Evolutionary conservation across 495 filamentous ascomycete species (phyloP).

Genomic region (Penicillium cosmopolitanum): DNA sequence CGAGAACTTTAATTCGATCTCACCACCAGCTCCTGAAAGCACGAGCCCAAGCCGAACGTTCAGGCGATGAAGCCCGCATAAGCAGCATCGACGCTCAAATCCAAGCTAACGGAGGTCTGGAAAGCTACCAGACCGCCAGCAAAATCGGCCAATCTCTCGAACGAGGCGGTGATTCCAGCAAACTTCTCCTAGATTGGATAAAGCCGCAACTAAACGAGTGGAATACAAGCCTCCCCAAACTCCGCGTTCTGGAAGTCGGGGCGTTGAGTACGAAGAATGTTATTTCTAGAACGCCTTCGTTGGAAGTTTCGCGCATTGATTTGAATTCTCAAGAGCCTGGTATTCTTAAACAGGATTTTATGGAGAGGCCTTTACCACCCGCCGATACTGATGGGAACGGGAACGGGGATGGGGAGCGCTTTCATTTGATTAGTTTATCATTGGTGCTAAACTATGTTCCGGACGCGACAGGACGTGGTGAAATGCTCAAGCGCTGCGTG

Average conservation of each 20-base stretch:
- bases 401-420: slow-evolving; percentile 53
- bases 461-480: slow-evolving; percentile 70
- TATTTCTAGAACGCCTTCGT: slow-evolving; percentile 69
- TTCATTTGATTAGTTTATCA: slow-evolving; percentile 91
- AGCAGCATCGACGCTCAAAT: slow-evolving; percentile 62
- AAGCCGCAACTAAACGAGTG: slow-evolving; percentile 42
- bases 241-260: slow-evolving; percentile 85
- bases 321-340: slow-evolving; percentile 79
- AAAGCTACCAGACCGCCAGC: slow-evolving; percentile 87
- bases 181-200: slow-evolving; percentile 86
- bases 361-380: slow-evolving; percentile 77
- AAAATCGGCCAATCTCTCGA: slow-evolving; percentile 80
- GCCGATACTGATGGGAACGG: slow-evolving; percentile 26
- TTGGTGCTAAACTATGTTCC: slow-evolving; percentile 95
- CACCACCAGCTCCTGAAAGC: slow-evolving; percentile 86
- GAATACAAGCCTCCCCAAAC: slow-evolving; percentile 31
- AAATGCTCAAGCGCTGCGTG: slow-evolving; percentile 77
- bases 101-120: slow-evolving; percentile 72
- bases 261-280: slow-evolving; percentile 84
- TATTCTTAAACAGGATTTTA: slow-evolving; percentile 91
- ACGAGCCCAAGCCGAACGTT: slow-evolving; percentile 64
- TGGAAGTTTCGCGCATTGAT: slow-evolving; percentile 86
- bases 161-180: slow-evolving; percentile 90
- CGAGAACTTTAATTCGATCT: slow-evolving; percentile 77
- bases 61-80: slow-evolving; percentile 61